These are phyloP conservation scores for Purshia tridentata DNA, from an alignment of 306 rosid species.

Conservation along the genomic window DNA sequence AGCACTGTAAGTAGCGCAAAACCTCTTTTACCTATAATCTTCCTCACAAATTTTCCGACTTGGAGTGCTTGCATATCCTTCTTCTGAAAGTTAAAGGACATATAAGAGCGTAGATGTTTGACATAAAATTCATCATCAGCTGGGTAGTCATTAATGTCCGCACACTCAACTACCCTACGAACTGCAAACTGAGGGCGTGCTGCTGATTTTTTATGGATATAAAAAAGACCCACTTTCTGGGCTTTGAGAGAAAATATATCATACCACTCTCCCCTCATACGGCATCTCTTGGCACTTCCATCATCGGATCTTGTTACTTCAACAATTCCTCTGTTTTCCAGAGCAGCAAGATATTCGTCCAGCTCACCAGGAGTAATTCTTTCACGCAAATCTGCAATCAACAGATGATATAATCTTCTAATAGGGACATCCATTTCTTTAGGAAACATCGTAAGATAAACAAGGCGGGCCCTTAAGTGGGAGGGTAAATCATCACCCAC, in stretches of 20 bases:
- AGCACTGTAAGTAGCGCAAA: constrained; percentile 21
- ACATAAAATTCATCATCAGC: background rate
- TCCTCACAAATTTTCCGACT: constrained; percentile 3
- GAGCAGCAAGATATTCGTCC: background rate
- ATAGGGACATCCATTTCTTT: too few relatives aligned
- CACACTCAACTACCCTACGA: constrained; percentile 8
- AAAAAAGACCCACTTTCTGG: background rate
- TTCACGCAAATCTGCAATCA: too few relatives aligned
- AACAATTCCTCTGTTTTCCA: background rate
- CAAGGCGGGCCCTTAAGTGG: too few relatives aligned
- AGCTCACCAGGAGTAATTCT: too few relatives aligned
- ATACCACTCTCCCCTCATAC: background rate
- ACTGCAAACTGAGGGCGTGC: background rate
- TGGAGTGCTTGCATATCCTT: constrained; percentile 3
- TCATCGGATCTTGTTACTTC: background rate
- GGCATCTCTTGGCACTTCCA: constrained; percentile 19
- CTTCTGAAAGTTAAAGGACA: constrained; percentile 17
- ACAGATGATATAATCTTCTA: too few relatives aligned
- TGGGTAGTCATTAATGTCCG: background rate
- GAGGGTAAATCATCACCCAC: too few relatives aligned
- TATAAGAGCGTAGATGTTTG: background rate
- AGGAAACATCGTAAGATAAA: too few relatives aligned
- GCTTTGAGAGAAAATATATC: background rate
- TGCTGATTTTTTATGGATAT: background rate
- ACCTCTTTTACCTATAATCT: constrained; percentile 1